A percentile compares a stretch with the other conserved stretches of the same genome.
These are phyloP conservation scores for Rhytidiadelphus loreus DNA, from an alignment of 225 moss, liverwort and hornwort species.

Conservation along the genomic window DNA sequence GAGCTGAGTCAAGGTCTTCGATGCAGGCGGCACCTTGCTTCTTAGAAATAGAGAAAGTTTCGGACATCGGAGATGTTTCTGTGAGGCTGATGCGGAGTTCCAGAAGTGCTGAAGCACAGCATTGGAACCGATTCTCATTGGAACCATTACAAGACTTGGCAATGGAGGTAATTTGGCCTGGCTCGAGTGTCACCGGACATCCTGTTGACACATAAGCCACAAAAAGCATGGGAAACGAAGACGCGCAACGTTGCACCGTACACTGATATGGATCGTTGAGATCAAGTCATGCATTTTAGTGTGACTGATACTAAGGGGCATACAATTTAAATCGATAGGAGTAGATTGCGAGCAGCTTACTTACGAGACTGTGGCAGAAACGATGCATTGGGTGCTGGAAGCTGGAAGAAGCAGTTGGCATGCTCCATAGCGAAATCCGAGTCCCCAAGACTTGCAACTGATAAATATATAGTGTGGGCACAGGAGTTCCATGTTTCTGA, in stretches of 20 bases:
- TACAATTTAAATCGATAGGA: background rate
- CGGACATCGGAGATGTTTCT: background rate
- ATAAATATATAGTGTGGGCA: constrained; percentile 10
- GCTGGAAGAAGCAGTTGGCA: constrained; percentile 29
- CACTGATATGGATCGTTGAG: background rate
- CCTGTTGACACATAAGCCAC: constrained; percentile 3
- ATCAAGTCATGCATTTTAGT: background rate
- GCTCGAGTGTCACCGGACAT: constrained; percentile 26
- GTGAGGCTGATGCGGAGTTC: constrained; percentile 26
- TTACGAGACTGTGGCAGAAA: constrained; percentile 19
- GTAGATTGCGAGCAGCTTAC: background rate
- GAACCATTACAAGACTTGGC: constrained; percentile 9
- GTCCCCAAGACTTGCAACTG: constrained; percentile 30
- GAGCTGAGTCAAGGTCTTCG: constrained; percentile 7
- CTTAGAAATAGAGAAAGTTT: constrained; percentile 21
- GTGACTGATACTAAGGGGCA: background rate
- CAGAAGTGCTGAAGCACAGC: constrained; percentile 37
- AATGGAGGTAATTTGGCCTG: constrained; percentile 12
- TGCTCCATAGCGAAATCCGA: constrained; percentile 33
- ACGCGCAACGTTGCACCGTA: background rate
- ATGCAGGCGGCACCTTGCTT: constrained; percentile 32
- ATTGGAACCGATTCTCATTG: background rate
- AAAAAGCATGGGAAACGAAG: background rate
- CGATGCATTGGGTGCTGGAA: background rate
- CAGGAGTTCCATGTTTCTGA: constrained; percentile 19